phyloP scores from a whole-genome alignment of 78 protist species.

The Cavenderia fasciculata region DNA sequence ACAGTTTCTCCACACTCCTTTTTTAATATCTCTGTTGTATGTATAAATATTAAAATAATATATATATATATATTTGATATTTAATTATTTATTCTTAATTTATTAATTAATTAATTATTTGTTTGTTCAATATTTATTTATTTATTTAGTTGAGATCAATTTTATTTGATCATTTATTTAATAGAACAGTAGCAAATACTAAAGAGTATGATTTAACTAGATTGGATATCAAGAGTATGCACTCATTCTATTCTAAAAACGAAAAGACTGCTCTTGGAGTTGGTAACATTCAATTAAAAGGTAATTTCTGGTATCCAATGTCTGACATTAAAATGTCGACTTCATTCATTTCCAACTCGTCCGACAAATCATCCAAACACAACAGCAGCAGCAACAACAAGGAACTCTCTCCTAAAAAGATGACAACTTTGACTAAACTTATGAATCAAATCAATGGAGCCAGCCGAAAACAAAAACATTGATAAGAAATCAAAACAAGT shows the following conservation, averaged over 20 bases:
- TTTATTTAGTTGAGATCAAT: constrained; percentile 27
- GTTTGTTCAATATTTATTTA: too few relatives aligned
- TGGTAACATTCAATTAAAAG: constrained; percentile 14
- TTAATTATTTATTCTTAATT: not conserved
- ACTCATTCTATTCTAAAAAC: constrained; percentile 13
- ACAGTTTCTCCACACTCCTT: constrained; percentile 56
- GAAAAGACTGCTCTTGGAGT: not conserved
- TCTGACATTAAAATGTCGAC: not conserved
- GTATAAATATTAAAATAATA: not conserved
- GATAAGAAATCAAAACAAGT: too few relatives aligned
- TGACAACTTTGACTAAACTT: too few relatives aligned
- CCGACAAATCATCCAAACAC: not conserved
- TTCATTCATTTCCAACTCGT: not conserved
- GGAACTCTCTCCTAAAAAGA: too few relatives aligned
- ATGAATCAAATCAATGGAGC: too few relatives aligned
- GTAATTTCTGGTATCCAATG: constrained; percentile 41
- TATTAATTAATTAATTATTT: too few relatives aligned
- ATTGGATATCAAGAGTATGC: constrained; percentile 19
- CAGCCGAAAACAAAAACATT: too few relatives aligned
- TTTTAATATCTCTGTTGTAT: constrained; percentile 11
- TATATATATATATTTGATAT: not conserved
- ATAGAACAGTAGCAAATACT: constrained; percentile 31
- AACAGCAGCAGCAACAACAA: too few relatives aligned
- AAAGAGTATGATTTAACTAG: constrained; percentile 51
- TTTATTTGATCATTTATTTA: constrained; percentile 32